These are phyloP conservation scores for Pseudovirgaria hyperparasitica DNA, from an alignment of 2,329 filamentous ascomycete species.

Conservation along the genomic window DNA sequence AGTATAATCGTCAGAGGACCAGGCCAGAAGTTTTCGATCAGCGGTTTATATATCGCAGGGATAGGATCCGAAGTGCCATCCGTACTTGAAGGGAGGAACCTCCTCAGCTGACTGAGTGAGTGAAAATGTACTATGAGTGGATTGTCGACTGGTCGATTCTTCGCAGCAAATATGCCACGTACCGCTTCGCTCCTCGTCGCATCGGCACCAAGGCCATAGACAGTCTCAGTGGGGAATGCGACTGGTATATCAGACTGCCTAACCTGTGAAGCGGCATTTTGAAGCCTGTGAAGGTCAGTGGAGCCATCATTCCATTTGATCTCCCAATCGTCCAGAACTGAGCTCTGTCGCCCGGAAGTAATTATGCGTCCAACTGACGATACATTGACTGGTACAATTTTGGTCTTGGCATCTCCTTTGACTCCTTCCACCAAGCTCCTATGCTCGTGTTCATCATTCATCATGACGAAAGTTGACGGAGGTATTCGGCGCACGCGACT, in stretches of 20 bases:
- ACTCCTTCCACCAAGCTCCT: too few relatives aligned
- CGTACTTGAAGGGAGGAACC: slow-evolving; percentile 35
- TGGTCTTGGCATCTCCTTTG: too few relatives aligned
- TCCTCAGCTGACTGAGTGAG: slow-evolving; percentile 63
- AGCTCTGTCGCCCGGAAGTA: not conserved
- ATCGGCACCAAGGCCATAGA: slow-evolving; percentile 94
- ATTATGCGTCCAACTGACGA: not conserved
- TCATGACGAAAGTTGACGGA: not conserved
- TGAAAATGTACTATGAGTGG: slow-evolving; percentile 88
- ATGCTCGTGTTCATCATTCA: too few relatives aligned
- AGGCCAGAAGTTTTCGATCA: slow-evolving; percentile 84
- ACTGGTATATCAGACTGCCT: slow-evolving; percentile 60
- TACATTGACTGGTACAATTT: not conserved
- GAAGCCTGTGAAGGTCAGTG: slow-evolving; percentile 39
- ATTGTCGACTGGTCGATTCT: slow-evolving; percentile 85
- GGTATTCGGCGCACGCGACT: too few relatives aligned
- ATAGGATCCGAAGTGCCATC: slow-evolving; percentile 36
- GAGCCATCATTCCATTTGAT: slow-evolving; percentile 21
- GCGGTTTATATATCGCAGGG: slow-evolving; percentile 60
- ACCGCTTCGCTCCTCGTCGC: slow-evolving; percentile 77
- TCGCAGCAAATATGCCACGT: slow-evolving; percentile 82
- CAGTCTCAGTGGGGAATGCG: slow-evolving; percentile 93
- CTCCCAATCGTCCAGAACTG: slow-evolving; percentile 22
- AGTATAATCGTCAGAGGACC: slow-evolving; percentile 86
- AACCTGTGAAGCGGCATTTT: slow-evolving; percentile 54